These are phyloP conservation scores for Haplographium delicatum DNA, from an alignment of 495 filamentous ascomycete species.

Conservation along the genomic window DNA sequence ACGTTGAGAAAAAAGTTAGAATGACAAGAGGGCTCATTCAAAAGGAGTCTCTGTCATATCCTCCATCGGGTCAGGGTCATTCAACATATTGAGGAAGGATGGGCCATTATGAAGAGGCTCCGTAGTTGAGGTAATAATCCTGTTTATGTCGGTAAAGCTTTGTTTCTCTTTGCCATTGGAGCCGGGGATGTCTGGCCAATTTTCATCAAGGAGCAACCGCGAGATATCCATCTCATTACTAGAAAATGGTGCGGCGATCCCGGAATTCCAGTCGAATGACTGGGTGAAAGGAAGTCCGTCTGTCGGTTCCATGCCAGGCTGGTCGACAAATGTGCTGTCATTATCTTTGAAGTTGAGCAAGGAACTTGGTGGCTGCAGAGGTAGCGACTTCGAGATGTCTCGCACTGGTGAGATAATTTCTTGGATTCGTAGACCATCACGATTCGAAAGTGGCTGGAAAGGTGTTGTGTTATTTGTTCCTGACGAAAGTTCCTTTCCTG, in stretches of 20 bases:
- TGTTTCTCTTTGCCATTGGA: conserved; percentile 17
- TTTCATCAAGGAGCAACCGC: conserved; percentile 43
- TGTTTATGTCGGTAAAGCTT: conserved; percentile 22
- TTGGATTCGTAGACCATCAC: conserved; percentile 22
- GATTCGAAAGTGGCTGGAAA: conserved; percentile 10
- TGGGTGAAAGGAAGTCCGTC: conserved; percentile 21
- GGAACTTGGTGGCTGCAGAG: conserved; percentile 13
- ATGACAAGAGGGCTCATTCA: neutral
- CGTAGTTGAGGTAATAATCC: conserved; percentile 18
- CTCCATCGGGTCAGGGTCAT: conserved; percentile 22
- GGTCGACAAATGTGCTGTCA: conserved; percentile 31
- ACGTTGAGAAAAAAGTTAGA: no score
- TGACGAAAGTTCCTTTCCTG: neutral
- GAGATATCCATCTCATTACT: conserved; percentile 43
- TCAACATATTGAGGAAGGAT: conserved; percentile 22
- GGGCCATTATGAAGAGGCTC: conserved; percentile 13
- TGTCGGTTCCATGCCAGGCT: conserved; percentile 13
- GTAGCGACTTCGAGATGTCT: conserved; percentile 4
- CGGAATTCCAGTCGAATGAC: conserved; percentile 21
- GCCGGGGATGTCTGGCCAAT: conserved; percentile 22
- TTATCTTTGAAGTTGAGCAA: conserved; percentile 22
- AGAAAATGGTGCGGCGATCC: conserved; percentile 19
- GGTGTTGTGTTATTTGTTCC: neutral
- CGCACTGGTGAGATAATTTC: conserved; percentile 21
- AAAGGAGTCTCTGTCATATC: conserved; percentile 3